Evolutionary conservation across 768 basidiomycete species (phyloP).

Genomic region (Scleroderma citrinum): DNA sequence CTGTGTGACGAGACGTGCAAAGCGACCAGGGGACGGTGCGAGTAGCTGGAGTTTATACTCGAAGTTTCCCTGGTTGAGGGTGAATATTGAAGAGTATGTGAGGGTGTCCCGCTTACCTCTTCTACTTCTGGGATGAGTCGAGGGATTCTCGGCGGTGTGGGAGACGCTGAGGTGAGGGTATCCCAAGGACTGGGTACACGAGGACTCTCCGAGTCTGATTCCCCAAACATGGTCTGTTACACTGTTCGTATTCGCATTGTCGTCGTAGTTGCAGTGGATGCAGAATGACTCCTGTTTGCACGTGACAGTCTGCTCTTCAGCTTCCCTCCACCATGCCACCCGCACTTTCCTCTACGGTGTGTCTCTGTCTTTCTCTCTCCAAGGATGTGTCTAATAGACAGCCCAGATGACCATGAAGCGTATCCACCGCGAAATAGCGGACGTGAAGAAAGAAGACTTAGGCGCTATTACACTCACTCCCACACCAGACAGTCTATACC

Average conservation of each 20-base stretch:
- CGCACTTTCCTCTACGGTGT: constrained; percentile 17
- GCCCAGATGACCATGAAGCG: constrained; percentile 66
- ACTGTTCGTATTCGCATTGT: constrained; percentile 49
- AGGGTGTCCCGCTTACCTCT: constrained; percentile 31
- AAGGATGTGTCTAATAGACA: constrained; percentile 5
- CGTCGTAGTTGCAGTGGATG: constrained; percentile 30
- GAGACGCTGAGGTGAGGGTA: constrained; percentile 54
- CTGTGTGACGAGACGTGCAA: constrained; percentile 84
- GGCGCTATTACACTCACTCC: constrained; percentile 68
- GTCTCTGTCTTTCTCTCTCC: constrained; percentile 1
- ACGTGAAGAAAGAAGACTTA: constrained; percentile 78
- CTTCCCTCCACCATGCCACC: constrained; percentile 16
- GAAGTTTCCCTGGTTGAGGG: constrained; percentile 61
- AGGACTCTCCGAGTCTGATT: constrained; percentile 75
- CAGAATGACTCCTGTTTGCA: constrained; percentile 4
- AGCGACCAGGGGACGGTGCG: constrained; percentile 68
- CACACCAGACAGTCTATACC: constrained; percentile 55
- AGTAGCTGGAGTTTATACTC: constrained; percentile 94
- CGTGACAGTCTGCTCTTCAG: constrained; percentile 6
- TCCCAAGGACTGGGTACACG: constrained; percentile 83
- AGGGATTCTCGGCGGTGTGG: constrained; percentile 44
- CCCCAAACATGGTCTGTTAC: constrained; percentile 61
- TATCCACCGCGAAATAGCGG: constrained; percentile 76
- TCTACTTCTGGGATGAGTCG: constrained; percentile 75
- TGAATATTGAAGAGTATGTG: background rate